A percentile compares a stretch with the other conserved stretches of the same genome.
phyloP scores from a whole-genome alignment of 2,329 filamentous ascomycete species.

The Microsporum audouinii region DNA sequence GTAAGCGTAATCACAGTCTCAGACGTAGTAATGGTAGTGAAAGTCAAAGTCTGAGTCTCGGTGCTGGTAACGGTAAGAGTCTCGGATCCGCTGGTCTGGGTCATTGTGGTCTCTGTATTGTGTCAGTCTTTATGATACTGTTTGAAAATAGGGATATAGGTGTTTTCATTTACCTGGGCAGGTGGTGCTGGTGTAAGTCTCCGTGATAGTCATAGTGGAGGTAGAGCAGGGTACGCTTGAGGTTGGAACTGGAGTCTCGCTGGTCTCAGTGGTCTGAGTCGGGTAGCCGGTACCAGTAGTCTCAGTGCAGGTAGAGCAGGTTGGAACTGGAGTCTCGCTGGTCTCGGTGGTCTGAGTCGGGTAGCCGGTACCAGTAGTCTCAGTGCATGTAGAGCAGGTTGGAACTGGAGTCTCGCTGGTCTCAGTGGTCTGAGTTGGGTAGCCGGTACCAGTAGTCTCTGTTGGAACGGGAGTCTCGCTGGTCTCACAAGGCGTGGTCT shows the following conservation, averaged over 20 bases:
- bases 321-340: neutral
- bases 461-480: neutral
- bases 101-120: neutral
- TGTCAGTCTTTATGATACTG: neutral
- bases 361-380: neutral
- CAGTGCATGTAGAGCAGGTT: no score
- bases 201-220: conserved; percentile 1
- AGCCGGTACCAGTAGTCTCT: neutral
- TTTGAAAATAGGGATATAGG: neutral
- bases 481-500: neutral
- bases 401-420: neutral
- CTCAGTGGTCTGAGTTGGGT: conserved; percentile 5
- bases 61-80: conserved; percentile 1
- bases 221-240: neutral
- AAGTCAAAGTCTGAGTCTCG: conserved; percentile 1
- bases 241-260: neutral
- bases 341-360: neutral
- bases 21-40: neutral
- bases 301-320: neutral
- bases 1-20: neutral
- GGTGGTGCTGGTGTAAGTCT: conserved; percentile 4
- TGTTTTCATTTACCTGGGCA: neutral
- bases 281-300: neutral
- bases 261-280: neutral
- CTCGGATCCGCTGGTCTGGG: neutral